These are phyloP conservation scores for Excoecaria cochinchinensis DNA, from an alignment of 345 rosid genomes.

Conservation along the genomic window DNA sequence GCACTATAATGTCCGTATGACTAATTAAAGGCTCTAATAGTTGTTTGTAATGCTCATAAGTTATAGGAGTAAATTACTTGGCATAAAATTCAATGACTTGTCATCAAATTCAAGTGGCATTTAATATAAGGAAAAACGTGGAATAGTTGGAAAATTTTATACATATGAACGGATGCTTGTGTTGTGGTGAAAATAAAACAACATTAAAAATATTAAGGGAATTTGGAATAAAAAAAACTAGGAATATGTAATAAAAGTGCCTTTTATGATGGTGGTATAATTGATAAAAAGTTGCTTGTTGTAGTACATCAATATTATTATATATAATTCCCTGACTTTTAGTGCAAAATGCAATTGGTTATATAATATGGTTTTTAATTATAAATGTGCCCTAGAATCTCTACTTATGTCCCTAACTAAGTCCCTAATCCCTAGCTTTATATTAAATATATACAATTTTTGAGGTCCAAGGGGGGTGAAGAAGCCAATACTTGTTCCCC, in stretches of 20 bases:
- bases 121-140: too few relatives aligned
- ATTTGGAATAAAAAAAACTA: neutral
- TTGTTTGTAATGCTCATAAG: too few relatives aligned
- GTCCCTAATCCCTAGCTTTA: slow-evolving; percentile 14
- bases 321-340: slow-evolving; percentile 1
- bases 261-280: slow-evolving; percentile 15
- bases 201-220: neutral
- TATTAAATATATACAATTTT: neutral
- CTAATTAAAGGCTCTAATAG: too few relatives aligned
- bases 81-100: too few relatives aligned
- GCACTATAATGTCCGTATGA: too few relatives aligned
- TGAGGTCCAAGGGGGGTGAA: neutral
- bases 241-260: neutral
- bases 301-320: neutral
- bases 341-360: slow-evolving; percentile 3
- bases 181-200: too few relatives aligned
- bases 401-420: neutral
- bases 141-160: too few relatives aligned
- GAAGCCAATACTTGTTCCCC: neutral
- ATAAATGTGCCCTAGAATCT: slow-evolving; percentile 3
- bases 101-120: too few relatives aligned
- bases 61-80: too few relatives aligned
- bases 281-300: slow-evolving; percentile 1
- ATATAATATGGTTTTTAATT: neutral
- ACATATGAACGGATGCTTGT: too few relatives aligned